Base-by-base conservation (phyloP, 2,329 filamentous ascomycete species). In the Aphanoascus verrucosus region DNA sequence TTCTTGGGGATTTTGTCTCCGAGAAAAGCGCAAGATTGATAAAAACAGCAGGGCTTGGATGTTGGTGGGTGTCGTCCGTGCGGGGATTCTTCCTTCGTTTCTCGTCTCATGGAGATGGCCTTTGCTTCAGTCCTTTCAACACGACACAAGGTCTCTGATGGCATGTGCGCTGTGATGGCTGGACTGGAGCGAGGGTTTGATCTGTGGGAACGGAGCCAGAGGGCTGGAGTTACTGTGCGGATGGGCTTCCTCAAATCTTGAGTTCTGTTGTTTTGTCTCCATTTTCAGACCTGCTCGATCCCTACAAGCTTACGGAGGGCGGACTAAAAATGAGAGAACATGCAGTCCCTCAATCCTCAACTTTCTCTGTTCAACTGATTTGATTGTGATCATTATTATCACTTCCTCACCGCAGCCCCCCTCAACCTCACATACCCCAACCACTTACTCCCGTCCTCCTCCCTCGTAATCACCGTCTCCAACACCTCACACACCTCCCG, bases 241-340 rank as follows among this genome's bases (percentile, higher is more conserved):
- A 44, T 23, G 6, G 17, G 20, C 37, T 34, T 54, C 43, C 44
- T 28, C 23, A 7, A 47, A 15, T 62, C 62, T 14, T 35, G 7
- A n/a, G 17, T 15, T 11, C 8, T 62, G 63, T 67, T 64, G 37
- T 34, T 61, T 58, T 57, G 61, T 65, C 65, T 72, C 68, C 69
- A 66, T 74, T 63, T 71, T 77, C 76, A 77, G 77, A 79, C 70
- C 76, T 77, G 73, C 70, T 65, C 63, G 65, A 61, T 56, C 69
- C 63, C 68, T 67, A 56, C 58, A 64, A 77, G 75, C 66, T 67
- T 67, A 75, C 68, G 73, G 71, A 69, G 68, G 69, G 68, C 70
- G 73, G 77, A 79, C 77, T 79, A 79, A 76, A 73, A 75, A 74
- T 72, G 72, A 62, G 75, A 75, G 70, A 68, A 79, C 74, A 78